Evolutionary conservation across 805 yeast species (phyloP).

Genomic region (Starmera amethionina): DNA sequence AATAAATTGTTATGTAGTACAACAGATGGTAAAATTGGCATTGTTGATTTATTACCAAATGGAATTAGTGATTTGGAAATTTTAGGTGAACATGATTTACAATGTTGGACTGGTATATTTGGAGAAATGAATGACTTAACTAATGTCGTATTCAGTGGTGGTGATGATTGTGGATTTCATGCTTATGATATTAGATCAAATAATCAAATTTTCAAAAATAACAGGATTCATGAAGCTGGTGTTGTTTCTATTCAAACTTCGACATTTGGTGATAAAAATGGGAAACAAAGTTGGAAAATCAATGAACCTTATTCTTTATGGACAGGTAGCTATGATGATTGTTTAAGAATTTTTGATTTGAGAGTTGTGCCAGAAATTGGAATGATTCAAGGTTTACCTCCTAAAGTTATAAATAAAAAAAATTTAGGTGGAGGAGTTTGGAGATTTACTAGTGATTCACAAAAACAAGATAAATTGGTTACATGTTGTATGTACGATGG

Average conservation of each 20-base stretch:
- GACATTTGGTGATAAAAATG: slow-evolving; percentile 26
- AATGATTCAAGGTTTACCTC: slow-evolving; percentile 40
- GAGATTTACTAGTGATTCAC: slow-evolving; percentile 62
- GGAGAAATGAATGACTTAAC: slow-evolving; percentile 44
- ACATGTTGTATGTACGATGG: slow-evolving; percentile 96
- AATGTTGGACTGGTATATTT: slow-evolving; percentile 83
- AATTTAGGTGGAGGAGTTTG: slow-evolving; percentile 92
- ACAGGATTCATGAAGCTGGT: slow-evolving; percentile 79
- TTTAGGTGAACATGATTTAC: slow-evolving; percentile 50
- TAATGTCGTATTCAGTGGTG: slow-evolving; percentile 71
- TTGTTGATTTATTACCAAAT: slow-evolving; percentile 23
- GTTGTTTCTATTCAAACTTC: slow-evolving; percentile 70
- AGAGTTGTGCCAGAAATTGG: slow-evolving; percentile 36
- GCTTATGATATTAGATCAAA: slow-evolving; percentile 56
- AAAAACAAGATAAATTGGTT: slow-evolving; percentile 39
- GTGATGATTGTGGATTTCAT: slow-evolving; percentile 72
- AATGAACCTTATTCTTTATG: slow-evolving; percentile 40
- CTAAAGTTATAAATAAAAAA: slow-evolving; percentile 31
- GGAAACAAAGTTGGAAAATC: slow-evolving; percentile 30
- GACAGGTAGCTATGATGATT: slow-evolving; percentile 93
- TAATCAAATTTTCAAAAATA: slow-evolving; percentile 25
- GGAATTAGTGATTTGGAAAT: slow-evolving; percentile 5
- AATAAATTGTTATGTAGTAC: slow-evolving; percentile 43
- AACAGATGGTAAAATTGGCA: slow-evolving; percentile 55
- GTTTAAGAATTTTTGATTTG: slow-evolving; percentile 58